Base-by-base conservation (phyloP, 345 rosid genomes). In the Aegle marmelos region DNA sequence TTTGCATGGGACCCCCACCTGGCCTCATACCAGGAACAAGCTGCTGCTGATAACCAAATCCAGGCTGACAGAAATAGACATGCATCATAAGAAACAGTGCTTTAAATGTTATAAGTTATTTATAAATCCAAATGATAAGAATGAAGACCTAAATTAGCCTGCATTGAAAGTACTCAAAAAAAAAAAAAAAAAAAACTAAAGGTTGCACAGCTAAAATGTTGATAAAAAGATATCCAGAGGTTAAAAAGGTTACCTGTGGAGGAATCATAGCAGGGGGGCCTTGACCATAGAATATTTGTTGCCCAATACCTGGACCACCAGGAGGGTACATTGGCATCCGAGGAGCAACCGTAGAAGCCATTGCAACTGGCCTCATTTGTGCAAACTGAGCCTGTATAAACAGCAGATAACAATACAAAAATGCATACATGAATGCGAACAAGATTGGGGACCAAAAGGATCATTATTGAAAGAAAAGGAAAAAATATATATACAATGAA, bases 11-110 rank as follows among this genome's bases (percentile, higher is more conserved):
- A 39, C 77, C 90, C 16, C 85, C 93, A 58, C 92, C 93, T 59
- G 94, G 97, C 80, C 95, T 90, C 97, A 95, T 91, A 28, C 96
- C 99, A 68, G 94, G 97, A 82, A 95, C 92, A 53, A 93, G 90
- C 84, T 92, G 98, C 85, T 91, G 99, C 81, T 95, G 99, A 88
- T 87, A 93, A 70, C 98, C 99, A 82, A 83, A 95, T 67, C 96
- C 97, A 74, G 94, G 90, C 98, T 93, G 84, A 60, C 74, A 84
- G 59, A 76, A 39, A 60, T 16, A 9, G 7, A 34, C 31, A 72
- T 16, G n/a, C 45, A 22, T 25, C 31, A 39, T 61, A 28, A 59
- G 24, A n/a, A 56, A 70, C 28, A 28, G 13, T 62, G 57, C n/a
- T 25, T 63, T 10, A 31, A 58, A 41, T 36, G 50, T 53, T 7